Evolutionary conservation across 306 rosid genomes (phyloP).

Genomic region (Prinsepia uniflora): DNA sequence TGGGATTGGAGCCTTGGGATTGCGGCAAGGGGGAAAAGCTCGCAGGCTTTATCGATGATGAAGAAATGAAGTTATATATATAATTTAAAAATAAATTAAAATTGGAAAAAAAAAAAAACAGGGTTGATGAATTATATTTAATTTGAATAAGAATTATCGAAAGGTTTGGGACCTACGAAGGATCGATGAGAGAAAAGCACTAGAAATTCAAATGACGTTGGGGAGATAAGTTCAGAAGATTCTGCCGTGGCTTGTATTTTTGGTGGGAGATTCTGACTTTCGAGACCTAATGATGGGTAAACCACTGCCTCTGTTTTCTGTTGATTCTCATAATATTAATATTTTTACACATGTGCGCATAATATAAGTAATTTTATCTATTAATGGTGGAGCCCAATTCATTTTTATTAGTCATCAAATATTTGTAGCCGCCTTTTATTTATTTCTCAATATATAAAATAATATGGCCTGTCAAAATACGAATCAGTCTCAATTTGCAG

Average conservation of each 20-base stretch:
- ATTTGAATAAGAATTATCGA: conserved; percentile 5
- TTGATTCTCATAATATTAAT: too few species aligned
- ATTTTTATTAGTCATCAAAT: conserved; percentile 5
- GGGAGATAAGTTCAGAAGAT: conserved; percentile 50
- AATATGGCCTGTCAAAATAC: too few species aligned
- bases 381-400: not conserved
- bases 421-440: not conserved
- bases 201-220: conserved; percentile 8
- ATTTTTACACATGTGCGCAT: too few species aligned
- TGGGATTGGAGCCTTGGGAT: conserved; percentile 15
- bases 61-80: not conserved
- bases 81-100: too few species aligned
- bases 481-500: too few species aligned
- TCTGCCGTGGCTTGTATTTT: conserved; percentile 46
- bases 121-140: conserved; percentile 12
- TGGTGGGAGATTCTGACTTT: conserved; percentile 44
- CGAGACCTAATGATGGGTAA: conserved; percentile 54
- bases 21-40: not conserved
- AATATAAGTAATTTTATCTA: too few species aligned
- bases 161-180: conserved; percentile 24
- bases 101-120: not conserved
- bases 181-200: conserved; percentile 22
- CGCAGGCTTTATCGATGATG: not conserved
- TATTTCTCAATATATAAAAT: not conserved
- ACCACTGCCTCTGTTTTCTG: conserved; percentile 29